phyloP scores from a whole-genome alignment of 495 filamentous ascomycete genomes.

The Lepraria neglecta region DNA sequence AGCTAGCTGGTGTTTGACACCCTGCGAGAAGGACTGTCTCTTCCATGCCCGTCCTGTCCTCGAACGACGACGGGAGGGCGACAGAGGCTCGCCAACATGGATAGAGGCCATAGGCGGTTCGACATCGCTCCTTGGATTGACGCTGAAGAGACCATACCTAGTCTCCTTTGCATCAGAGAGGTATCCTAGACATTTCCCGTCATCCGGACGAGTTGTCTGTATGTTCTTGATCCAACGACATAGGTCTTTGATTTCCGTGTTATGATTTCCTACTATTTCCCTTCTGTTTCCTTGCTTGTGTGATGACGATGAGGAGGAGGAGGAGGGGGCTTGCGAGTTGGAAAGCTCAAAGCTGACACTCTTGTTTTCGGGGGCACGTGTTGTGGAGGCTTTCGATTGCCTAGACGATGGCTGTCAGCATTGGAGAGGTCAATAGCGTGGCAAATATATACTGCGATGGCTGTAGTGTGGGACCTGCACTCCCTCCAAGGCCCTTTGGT shows the following conservation, averaged over 20 bases:
- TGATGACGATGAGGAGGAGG: neutral
- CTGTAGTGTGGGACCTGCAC: neutral
- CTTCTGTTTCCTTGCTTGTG: neutral
- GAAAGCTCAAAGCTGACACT: too few species aligned
- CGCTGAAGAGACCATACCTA: conserved; percentile 11
- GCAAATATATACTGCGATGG: neutral
- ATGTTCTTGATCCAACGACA: conserved; percentile 8
- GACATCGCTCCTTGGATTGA: conserved; percentile 8
- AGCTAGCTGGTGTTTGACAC: conserved; percentile 6
- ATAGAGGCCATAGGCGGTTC: conserved; percentile 1
- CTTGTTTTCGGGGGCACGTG: too few species aligned
- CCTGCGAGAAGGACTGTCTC: conserved; percentile 2
- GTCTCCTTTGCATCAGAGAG: neutral
- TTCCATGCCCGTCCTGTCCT: neutral
- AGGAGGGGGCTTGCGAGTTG: neutral
- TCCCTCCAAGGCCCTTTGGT: neutral
- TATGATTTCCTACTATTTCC: neutral
- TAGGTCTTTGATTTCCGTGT: conserved; percentile 13
- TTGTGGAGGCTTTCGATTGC: too few species aligned
- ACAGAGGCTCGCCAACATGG: conserved; percentile 5
- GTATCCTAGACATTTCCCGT: conserved; percentile 3
- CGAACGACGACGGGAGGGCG: neutral
- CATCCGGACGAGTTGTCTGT: neutral
- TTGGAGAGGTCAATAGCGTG: neutral
- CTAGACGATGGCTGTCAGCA: neutral